phyloP scores from a whole-genome alignment of 106 monocot genomes.

The Cymbidium sinense region DNA sequence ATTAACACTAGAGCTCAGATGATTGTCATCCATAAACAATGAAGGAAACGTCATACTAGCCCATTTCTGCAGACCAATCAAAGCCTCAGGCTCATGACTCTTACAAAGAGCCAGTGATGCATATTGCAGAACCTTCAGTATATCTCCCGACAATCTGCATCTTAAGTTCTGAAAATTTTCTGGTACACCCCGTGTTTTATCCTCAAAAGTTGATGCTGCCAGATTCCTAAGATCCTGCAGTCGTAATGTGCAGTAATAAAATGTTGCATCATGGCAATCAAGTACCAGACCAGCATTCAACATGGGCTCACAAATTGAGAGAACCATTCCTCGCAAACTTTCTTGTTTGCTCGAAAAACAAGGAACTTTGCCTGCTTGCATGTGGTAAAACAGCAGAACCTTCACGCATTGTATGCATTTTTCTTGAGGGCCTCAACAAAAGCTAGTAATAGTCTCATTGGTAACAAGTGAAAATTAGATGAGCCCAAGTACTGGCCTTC shows the following conservation, averaged over 20 bases:
- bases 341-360: conserved; percentile 94
- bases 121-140: conserved; percentile 67
- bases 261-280: conserved; percentile 64
- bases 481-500: conserved; percentile 48
- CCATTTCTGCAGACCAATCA: conserved; percentile 92
- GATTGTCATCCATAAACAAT: conserved; percentile 40
- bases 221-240: conserved; percentile 63
- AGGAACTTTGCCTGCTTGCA: conserved; percentile 56
- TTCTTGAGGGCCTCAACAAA: conserved; percentile 96
- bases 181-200: conserved; percentile 29
- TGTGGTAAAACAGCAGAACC: conserved; percentile 68
- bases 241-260: conserved; percentile 60
- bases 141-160: conserved; percentile 45
- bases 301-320: conserved; percentile 96
- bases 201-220: conserved; percentile 41
- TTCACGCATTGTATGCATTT: conserved; percentile 95
- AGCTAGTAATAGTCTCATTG: conserved; percentile 81
- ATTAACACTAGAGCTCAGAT: conserved; percentile 13
- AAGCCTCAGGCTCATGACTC: conserved; percentile 67
- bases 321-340: conserved; percentile 99
- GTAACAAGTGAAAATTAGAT: conserved; percentile 63
- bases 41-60: conserved; percentile 37
- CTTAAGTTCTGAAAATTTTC: conserved; percentile 38
- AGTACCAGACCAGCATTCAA: conserved; percentile 87
- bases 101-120: conserved; percentile 73